phyloP scores from a whole-genome alignment of 164 flowering plant genomes.

The Aristolochia californica region DNA sequence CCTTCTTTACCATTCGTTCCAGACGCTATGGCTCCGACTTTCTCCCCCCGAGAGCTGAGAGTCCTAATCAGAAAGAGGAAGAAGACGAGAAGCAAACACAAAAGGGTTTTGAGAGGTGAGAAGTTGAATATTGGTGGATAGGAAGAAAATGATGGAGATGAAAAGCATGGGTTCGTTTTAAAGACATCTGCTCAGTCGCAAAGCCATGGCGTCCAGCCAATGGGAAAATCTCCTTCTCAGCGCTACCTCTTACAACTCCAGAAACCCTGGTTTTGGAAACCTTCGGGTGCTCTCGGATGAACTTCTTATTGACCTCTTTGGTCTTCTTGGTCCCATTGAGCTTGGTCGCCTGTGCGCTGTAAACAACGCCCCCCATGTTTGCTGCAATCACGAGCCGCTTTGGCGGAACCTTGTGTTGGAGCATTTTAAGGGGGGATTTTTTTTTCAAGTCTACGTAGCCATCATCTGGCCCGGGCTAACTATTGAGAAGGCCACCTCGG shows the following conservation, averaged over 20 bases:
- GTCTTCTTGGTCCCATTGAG: conserved; percentile 40
- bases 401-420: conserved; percentile 92
- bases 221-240: conserved; percentile 68
- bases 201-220: conserved; percentile 76
- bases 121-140: conserved; percentile 7
- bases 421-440: conserved; percentile 38
- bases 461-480: conserved; percentile 22
- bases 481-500: conserved; percentile 7
- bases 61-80: conserved; percentile 1
- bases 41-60: not conserved
- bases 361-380: conserved; percentile 75
- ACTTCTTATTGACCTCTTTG: conserved; percentile 72
- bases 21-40: not conserved
- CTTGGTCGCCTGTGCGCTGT: conserved; percentile 60
- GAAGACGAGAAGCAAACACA: conserved; percentile 13
- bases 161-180: conserved; percentile 43
- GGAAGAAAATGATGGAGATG: conserved; percentile 11
- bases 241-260: conserved; percentile 48
- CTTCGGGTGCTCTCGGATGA: conserved; percentile 65
- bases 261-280: conserved; percentile 80
- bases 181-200: conserved; percentile 50
- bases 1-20: too few species aligned
- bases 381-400: conserved; percentile 75
- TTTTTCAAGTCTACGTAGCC: conserved; percentile 57
- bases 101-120: conserved; percentile 7